Base-by-base conservation (phyloP, 768 basidiomycete genomes). In the Daedaleopsis sinensis region DNA sequence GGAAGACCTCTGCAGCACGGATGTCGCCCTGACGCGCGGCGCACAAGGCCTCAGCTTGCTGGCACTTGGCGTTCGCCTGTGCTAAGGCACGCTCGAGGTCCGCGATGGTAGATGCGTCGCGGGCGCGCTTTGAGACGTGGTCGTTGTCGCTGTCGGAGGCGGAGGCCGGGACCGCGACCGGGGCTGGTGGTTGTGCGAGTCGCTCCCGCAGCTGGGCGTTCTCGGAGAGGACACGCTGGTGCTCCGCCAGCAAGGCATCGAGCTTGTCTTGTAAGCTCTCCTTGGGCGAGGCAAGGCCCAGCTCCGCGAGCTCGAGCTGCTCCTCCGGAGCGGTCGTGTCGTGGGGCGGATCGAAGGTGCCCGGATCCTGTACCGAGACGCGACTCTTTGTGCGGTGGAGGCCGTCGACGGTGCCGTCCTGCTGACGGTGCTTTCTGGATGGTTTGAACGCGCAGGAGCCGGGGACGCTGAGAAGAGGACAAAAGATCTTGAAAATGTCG, bases 1-100 rank as follows among this genome's bases (percentile, higher is more conserved):
- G 73, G 74, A 80, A 84, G 50, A 73, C 75, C 65, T 82, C 80
- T 16, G 77, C 79, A 10, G 77, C 80, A 42, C 77, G 74, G n/a
- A 80, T 74, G 65, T 84, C 80, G 43, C 73, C 70, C 6, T 79
- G 79, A 35, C 83, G 76, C 47, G 75, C 68, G 13, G 71, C 69
- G 47, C 76, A 57, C 0, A 72, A 59, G 6, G 16, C 43, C 35
- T 67, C 67, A 15, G 62, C 58, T 39, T 67, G 18, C 37, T 18
- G 16, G 19, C 52, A 18, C 38, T 38, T 23, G 10, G 52, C 52
- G 21, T 42, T n/a, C 9, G 36, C 52, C 5, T 35, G 35, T 38
- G 36, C 52, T 1, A 13, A n/a, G 19, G 35, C 52, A 37, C 35
- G 38, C 38, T 38, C 39, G 39, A 42, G 39, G 13, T 32, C 27